Base-by-base conservation (phyloP, 2,329 filamentous ascomycete species). In the Botryotinia calthae region DNA sequence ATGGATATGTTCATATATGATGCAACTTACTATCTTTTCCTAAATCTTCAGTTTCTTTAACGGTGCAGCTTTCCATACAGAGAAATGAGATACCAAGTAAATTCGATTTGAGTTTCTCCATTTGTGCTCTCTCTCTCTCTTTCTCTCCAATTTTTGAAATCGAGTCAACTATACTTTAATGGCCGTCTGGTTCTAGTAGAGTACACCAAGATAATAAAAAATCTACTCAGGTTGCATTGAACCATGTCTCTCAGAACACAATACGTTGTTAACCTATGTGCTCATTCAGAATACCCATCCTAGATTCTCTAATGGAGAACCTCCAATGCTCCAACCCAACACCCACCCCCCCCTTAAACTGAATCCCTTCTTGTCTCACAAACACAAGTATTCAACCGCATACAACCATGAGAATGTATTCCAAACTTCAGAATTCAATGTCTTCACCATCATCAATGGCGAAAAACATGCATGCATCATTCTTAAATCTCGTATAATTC, bases 181-280 rank as follows among this genome's bases (percentile, higher is more conserved):
- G 4, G n/a, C 51, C 16, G 4, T 9, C n/a, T 18, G 2, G 14
- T 28, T 56, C n/a, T 56, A 28, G n/a, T 18, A 2, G 51, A 16
- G 7, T 0, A 18, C 2, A 31, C 2, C n/a, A 2, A 56, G 4
- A 56, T 12, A 18, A 56, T 2, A 14, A 7, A 3, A 16, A 56
- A 9, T 0, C n/a, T 4, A 28, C 16, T 0, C n/a, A 8, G 14
- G 14, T 28, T 18, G 28, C 16, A 0, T 56, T 31, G 6, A 28
- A 9, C 2, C 6, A 28, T 18, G 4, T 7, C 14, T 18, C 25
- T 28, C 14, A 28, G 5, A 18, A 8, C 5, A 28, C 14, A 18
- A 18, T 31, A 2, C 1, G 31, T 56, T 56, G 14, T 54, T 1
- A 31, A 56, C 14, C n/a, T 28, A 28, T 28, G 4, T 16, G 8